Percentiles rank a stretch among this genome's conserved stretches.
phyloP scores from a whole-genome alignment of 2,329 filamentous ascomycete species.

The Monosporascus sp. region DNA sequence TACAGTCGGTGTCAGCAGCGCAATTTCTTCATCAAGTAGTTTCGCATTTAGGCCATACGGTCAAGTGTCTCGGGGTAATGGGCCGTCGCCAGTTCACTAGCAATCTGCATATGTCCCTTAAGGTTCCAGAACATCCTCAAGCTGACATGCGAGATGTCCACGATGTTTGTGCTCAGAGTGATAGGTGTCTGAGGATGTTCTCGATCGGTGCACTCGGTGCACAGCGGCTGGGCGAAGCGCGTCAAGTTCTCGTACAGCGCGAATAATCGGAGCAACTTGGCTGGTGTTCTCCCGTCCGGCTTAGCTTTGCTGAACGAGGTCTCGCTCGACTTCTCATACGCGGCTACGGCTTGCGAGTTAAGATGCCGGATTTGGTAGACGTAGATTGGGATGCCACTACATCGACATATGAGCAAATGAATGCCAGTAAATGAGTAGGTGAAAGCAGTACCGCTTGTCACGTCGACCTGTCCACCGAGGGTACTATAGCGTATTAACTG shows the following conservation, averaged over 20 bases:
- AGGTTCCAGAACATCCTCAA: slow-evolving; percentile 95
- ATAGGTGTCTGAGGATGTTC: slow-evolving; percentile 76
- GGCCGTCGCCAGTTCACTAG: slow-evolving; percentile 79
- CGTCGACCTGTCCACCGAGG: slow-evolving; percentile 92
- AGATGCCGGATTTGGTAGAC: slow-evolving; percentile 82
- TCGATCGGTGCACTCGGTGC: slow-evolving; percentile 68
- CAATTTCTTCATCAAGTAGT: not conserved
- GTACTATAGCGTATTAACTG: slow-evolving; percentile 50
- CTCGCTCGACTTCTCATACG: slow-evolving; percentile 63
- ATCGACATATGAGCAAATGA: not conserved
- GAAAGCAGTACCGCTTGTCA: slow-evolving; percentile 50
- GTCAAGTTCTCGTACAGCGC: slow-evolving; percentile 91
- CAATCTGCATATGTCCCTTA: slow-evolving; percentile 89
- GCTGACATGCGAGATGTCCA: slow-evolving; percentile 83
- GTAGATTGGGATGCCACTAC: slow-evolving; percentile 83
- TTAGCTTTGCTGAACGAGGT: slow-evolving; percentile 52
- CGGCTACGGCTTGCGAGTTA: slow-evolving; percentile 72
- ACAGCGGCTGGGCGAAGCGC: slow-evolving; percentile 79
- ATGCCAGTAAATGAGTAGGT: not conserved
- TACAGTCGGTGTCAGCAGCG: slow-evolving; percentile 4
- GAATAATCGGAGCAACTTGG: slow-evolving; percentile 79
- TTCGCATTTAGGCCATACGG: slow-evolving; percentile 43
- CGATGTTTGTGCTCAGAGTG: slow-evolving; percentile 89
- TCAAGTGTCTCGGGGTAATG: slow-evolving; percentile 95
- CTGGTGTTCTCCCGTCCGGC: slow-evolving; percentile 59